Percentiles rank a stretch among this genome's conserved stretches.
phyloP scores from a whole-genome alignment of 2,329 filamentous ascomycete species.

The Diaporthe eres region DNA sequence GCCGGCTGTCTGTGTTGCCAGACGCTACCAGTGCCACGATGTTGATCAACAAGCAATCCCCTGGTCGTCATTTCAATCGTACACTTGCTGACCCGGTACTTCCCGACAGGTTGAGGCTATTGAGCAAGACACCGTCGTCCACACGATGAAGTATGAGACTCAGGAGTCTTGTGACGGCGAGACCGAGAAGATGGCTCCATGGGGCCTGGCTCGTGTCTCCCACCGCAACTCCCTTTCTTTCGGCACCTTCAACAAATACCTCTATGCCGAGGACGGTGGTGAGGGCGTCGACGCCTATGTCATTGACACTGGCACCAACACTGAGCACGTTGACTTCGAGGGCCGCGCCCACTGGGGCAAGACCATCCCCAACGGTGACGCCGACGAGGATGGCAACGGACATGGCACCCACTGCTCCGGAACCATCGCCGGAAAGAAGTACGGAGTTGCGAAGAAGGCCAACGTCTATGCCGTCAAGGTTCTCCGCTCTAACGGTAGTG shows the following conservation, averaged over 20 bases:
- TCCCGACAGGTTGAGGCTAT: slow-evolving; percentile 89
- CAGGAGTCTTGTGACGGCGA: slow-evolving; percentile 66
- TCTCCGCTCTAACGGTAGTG: slow-evolving; percentile 95
- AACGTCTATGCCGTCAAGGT: slow-evolving; percentile 98
- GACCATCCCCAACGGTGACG: slow-evolving; percentile 89
- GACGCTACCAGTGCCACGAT: not conserved
- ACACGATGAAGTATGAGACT: slow-evolving; percentile 74
- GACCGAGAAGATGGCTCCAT: slow-evolving; percentile 93
- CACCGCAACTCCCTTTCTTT: slow-evolving; percentile 91
- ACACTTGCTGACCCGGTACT: slow-evolving; percentile 14
- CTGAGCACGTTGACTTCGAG: slow-evolving; percentile 95
- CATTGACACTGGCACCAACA: slow-evolving; percentile 97
- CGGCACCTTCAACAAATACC: slow-evolving; percentile 97
- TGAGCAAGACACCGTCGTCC: slow-evolving; percentile 93
- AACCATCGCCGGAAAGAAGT: slow-evolving; percentile 98
- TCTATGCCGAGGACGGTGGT: slow-evolving; percentile 89
- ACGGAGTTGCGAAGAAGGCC: slow-evolving; percentile 99
- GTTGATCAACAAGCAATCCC: not conserved
- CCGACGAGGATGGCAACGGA: slow-evolving; percentile 94
- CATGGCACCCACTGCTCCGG: slow-evolving; percentile 99
- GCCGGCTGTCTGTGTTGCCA: not conserved
- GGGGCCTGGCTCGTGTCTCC: slow-evolving; percentile 98
- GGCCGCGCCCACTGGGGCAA: slow-evolving; percentile 96
- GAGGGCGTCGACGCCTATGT: slow-evolving; percentile 99
- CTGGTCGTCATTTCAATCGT: slow-evolving; percentile 7